Evolutionary conservation across 2,329 filamentous ascomycete species (phyloP), one percentile per base, ranked within the genome.

Genomic region (Amylocarpus encephaloides): DNA sequence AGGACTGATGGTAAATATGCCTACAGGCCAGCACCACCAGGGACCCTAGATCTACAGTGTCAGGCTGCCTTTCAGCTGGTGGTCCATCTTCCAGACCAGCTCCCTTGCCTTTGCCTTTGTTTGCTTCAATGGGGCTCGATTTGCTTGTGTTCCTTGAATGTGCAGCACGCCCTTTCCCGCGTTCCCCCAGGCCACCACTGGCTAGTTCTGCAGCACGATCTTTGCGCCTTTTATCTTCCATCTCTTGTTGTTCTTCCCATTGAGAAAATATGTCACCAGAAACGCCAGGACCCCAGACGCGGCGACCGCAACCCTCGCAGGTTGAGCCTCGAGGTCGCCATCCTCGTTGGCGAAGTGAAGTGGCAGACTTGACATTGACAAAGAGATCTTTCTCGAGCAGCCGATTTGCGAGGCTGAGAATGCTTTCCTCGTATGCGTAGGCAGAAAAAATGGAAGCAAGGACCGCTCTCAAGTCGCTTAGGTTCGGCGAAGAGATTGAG

Each of bases 351-450:
- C 93, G 78, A 5, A 93, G 77, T 48, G 79, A 75, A 6, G 86
- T 81, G 5, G 89, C 84, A 59, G 87, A 79, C 39, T 82, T 75
- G 33, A 98, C 88, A 56, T 88, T 85, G 36, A 86, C 79, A 62
- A 97, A 98, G 5, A 95, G 76, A 62, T 93, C 93, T 59, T 89
- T 85, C 55, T 95, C 91, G 0, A 98, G 75, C 49, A 98, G 82
- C 3, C 85, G 79, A 65, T 92, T 95, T 0, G 93, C 89, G 2
- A 98, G 79, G 1, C 79, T 77, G 16, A 98, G 77, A 13, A 98
- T 87, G 0, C 87, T 91, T 66, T 92, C 88, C 67, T 98, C 93
- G 65, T 97, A 96, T 0, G 90, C 85, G 66, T 98, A 98, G 0
- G 93, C 92, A 0, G 92, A 83, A 70, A 98, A 97, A 49, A 98